Percentiles rank a stretch among this genome's conserved stretches.
Evolutionary conservation across 2,329 filamentous ascomycete species (phyloP).

Genomic region (Penicillium sp.): DNA sequence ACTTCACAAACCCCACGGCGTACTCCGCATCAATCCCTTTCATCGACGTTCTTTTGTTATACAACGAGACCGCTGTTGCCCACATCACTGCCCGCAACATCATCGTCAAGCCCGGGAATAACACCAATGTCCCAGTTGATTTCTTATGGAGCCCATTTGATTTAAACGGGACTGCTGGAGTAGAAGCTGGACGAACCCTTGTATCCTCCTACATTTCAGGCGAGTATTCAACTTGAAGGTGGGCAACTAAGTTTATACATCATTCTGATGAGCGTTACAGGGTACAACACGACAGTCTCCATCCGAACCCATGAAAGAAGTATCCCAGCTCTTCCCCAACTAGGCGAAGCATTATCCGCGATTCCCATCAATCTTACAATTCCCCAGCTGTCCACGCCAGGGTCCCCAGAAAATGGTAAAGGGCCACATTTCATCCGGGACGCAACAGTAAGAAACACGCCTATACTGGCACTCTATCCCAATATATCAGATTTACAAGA

Average conservation of each 20-base stretch:
- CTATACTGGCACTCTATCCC: constrained; percentile 20
- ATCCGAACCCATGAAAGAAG: constrained; percentile 71
- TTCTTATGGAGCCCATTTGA: constrained; percentile 74
- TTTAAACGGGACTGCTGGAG: constrained; percentile 65
- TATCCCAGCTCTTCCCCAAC: constrained; percentile 72
- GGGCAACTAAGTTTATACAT: background rate
- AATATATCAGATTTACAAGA: constrained; percentile 5
- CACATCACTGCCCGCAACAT: constrained; percentile 71
- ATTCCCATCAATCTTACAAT: constrained; percentile 74
- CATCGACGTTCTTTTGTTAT: constrained; percentile 73
- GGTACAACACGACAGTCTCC: constrained; percentile 79
- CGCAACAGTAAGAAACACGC: constrained; percentile 61
- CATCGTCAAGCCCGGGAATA: constrained; percentile 69
- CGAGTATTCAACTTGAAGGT: constrained; percentile 29
- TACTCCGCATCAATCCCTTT: constrained; percentile 85
- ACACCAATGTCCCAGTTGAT: constrained; percentile 69
- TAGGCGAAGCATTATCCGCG: constrained; percentile 73
- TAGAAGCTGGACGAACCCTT: constrained; percentile 68
- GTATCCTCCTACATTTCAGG: constrained; percentile 86
- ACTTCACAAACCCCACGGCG: constrained; percentile 86
- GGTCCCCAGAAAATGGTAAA: constrained; percentile 48
- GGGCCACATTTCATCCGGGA: constrained; percentile 76
- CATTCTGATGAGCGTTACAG: constrained; percentile 37
- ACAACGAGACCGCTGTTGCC: constrained; percentile 74
- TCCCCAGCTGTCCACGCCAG: constrained; percentile 67